Conservation (phyloP, 139 green algal genomes). For the Picochlorum sp. region DNA sequence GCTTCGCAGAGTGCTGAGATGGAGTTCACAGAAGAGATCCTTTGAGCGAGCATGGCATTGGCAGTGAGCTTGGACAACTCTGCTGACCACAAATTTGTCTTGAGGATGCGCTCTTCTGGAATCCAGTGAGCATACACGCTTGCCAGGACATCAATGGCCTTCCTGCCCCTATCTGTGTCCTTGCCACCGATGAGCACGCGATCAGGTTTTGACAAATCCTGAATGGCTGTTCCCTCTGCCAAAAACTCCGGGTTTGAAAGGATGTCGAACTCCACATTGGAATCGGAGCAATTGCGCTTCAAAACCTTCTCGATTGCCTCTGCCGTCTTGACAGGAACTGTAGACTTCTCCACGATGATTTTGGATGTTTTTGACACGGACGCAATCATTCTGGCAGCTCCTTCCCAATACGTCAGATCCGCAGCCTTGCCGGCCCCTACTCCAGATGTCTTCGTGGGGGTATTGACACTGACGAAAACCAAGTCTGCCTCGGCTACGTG, state of each 20-base stretch:
- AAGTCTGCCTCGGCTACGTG: conserved; percentile 91
- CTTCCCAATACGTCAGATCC: conserved; percentile 99
- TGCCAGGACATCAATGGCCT: conserved; percentile 59
- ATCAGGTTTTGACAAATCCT: conserved; percentile 59
- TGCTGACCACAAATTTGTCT: conserved; percentile 92
- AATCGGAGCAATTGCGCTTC: conserved; percentile 62
- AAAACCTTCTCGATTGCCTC: conserved; percentile 96
- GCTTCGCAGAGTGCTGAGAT: conserved; percentile 97
- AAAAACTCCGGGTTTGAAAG: conserved; percentile 89
- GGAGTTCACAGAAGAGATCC: conserved; percentile 98
- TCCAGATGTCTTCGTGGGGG: conserved; percentile 93
- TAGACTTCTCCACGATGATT: conserved; percentile 99
- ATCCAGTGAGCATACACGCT: conserved; percentile 95
- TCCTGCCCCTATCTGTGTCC: conserved; percentile 66
- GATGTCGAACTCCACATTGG: conserved; percentile 84
- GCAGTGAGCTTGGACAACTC: conserved; percentile 98
- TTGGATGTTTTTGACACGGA: conserved; percentile 73
- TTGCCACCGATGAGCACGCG: conserved; percentile 72
- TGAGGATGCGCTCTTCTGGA: conserved; percentile 84
- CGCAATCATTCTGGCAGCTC: conserved; percentile 89
- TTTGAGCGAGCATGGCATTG: conserved; percentile 96
- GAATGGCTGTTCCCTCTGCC: conserved; percentile 87
- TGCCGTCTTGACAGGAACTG: conserved; percentile 97
- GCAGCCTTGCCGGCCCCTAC: conserved; percentile 94
- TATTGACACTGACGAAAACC: conserved; percentile 98